A percentile compares a stretch with the other conserved stretches of the same genome.
Conservation (phyloP, 2,329 filamentous ascomycete species). For the Falciphora oryzae region DNA sequence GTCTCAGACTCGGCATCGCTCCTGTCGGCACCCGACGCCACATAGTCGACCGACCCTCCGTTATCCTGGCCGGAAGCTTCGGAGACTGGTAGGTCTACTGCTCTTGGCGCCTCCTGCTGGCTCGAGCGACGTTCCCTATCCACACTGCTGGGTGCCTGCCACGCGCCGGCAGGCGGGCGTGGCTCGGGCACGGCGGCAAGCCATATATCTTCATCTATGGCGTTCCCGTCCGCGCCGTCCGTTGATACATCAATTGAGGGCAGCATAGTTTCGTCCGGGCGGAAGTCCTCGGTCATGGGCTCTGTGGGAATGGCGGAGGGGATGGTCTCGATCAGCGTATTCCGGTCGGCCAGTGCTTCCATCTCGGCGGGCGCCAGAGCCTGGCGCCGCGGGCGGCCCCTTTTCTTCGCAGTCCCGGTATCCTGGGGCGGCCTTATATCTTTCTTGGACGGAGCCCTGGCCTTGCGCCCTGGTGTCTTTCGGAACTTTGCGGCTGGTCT, state of each 20-base stretch:
- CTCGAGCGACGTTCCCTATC: neutral
- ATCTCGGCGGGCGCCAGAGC: constrained; percentile 20
- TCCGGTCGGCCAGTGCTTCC: constrained; percentile 20
- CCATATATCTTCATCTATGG: constrained; percentile 16
- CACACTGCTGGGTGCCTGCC: neutral
- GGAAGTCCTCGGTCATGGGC: neutral
- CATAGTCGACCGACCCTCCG: constrained; percentile 10
- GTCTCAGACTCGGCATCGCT: constrained; percentile 22
- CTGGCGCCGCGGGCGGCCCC: constrained; percentile 26
- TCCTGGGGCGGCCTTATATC: constrained; percentile 21
- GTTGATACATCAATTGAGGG: constrained; percentile 5
- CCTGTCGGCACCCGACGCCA: constrained; percentile 5
- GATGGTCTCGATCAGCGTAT: constrained; percentile 9
- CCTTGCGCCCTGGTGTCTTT: constrained; percentile 16
- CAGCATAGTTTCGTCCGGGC: constrained; percentile 11
- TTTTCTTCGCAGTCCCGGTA: constrained; percentile 22
- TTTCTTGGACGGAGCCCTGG: constrained; percentile 12
- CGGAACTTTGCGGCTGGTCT: constrained; percentile 13
- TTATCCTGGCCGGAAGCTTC: constrained; percentile 1
- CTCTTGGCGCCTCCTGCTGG: neutral
- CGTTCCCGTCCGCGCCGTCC: constrained; percentile 3
- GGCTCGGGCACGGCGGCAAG: constrained; percentile 16
- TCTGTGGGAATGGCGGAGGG: constrained; percentile 1
- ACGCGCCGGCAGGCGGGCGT: neutral
- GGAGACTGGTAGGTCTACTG: neutral